Conservation (phyloP, 2,329 filamentous ascomycete species). For the Colletotrichum tamarilloi region DNA sequence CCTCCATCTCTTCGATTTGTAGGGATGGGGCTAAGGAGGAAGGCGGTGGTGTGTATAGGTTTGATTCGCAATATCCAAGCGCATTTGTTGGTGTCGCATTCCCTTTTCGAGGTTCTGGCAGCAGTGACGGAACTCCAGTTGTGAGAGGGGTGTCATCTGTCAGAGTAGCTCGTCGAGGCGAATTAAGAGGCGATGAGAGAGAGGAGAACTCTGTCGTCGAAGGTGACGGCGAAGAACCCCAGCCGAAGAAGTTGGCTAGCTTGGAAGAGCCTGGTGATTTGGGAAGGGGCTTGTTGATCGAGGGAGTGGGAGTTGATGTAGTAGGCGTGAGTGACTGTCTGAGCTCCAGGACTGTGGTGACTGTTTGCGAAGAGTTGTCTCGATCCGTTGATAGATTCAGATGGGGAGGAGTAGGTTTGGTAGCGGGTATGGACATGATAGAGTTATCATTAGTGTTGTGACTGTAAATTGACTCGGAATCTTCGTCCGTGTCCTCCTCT, state of each 20-base stretch:
- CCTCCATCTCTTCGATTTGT: constrained; percentile 88
- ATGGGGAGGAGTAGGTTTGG: constrained; percentile 64
- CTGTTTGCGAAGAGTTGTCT: constrained; percentile 38
- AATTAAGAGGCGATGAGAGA: constrained; percentile 61
- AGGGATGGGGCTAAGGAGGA: constrained; percentile 53
- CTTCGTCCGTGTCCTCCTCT: constrained; percentile 47
- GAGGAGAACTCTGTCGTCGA: constrained; percentile 64
- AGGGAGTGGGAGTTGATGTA: constrained; percentile 42
- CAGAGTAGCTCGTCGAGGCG: constrained; percentile 51
- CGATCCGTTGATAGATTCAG: constrained; percentile 57
- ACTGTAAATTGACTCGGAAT: constrained; percentile 45
- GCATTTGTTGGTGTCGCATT: constrained; percentile 55
- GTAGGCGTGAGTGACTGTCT: constrained; percentile 14
- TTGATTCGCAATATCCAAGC: constrained; percentile 62
- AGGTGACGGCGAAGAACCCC: constrained; percentile 59
- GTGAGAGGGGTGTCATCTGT: constrained; percentile 52
- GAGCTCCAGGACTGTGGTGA: constrained; percentile 37
- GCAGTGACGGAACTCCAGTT: constrained; percentile 31
- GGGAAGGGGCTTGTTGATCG: constrained; percentile 65
- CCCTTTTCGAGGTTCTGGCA: constrained; percentile 48
- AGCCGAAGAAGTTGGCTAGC: constrained; percentile 65
- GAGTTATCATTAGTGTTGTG: constrained; percentile 51
- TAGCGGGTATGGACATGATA: constrained; percentile 61
- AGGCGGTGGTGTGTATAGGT: constrained; percentile 60
- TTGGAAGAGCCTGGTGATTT: constrained; percentile 63